phyloP scores from a whole-genome alignment of 2,329 filamentous ascomycete genomes.

The Corinectria fuckeliana region DNA sequence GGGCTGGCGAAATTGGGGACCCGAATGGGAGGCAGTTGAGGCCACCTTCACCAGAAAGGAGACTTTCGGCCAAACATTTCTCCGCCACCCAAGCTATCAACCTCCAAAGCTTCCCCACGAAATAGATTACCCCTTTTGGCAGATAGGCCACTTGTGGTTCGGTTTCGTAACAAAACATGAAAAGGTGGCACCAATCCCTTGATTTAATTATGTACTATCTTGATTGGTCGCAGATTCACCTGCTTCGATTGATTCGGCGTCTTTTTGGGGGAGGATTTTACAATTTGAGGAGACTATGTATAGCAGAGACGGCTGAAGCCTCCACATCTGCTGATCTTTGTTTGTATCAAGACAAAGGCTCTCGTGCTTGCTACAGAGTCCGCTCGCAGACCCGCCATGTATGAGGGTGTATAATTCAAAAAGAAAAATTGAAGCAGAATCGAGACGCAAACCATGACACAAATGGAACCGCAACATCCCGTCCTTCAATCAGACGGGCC shows the following conservation, averaged over 20 bases:
- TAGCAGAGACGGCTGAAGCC: slow-evolving; percentile 36
- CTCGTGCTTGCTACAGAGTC: slow-evolving; percentile 39
- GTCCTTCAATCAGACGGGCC: slow-evolving; percentile 26
- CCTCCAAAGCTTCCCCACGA: not conserved
- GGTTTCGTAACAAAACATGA: not conserved
- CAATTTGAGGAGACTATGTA: slow-evolving; percentile 46
- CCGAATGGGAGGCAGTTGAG: slow-evolving; percentile 46
- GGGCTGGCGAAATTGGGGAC: slow-evolving; percentile 39
- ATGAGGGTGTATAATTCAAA: slow-evolving; percentile 43
- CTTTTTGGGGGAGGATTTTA: slow-evolving; percentile 33
- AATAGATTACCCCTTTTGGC: not conserved
- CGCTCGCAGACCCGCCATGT: slow-evolving; percentile 43
- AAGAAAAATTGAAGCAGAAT: slow-evolving; percentile 35
- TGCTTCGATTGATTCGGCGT: not conserved
- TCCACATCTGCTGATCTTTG: slow-evolving; percentile 38
- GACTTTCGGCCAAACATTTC: slow-evolving; percentile 41
- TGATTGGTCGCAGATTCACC: not conserved
- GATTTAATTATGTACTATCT: not conserved
- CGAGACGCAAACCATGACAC: slow-evolving; percentile 36
- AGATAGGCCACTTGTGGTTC: not conserved
- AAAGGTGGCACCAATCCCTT: not conserved
- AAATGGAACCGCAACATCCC: slow-evolving; percentile 41
- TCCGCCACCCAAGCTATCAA: slow-evolving; percentile 35
- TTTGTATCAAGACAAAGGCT: slow-evolving; percentile 41
- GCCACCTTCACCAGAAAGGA: slow-evolving; percentile 52